Evolutionary conservation across 1,284 basidiomycete species (phyloP).

Genomic region (Cystobasidium slooffiae): DNA sequence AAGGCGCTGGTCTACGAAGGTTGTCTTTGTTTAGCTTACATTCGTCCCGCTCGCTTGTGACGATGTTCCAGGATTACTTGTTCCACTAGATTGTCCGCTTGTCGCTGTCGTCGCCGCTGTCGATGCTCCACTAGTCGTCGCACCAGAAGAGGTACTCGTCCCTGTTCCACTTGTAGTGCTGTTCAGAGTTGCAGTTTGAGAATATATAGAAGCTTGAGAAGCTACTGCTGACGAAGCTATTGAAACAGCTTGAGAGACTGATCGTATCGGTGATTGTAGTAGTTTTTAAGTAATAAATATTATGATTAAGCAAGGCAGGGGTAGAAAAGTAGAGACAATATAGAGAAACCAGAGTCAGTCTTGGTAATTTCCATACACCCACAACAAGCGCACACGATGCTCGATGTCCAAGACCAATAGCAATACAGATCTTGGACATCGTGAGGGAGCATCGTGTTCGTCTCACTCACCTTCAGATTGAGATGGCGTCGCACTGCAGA

Average conservation of each 20-base stretch:
- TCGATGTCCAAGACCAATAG: too few species aligned
- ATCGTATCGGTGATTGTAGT: not conserved
- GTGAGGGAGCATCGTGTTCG: too few species aligned
- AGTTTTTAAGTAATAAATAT: not conserved
- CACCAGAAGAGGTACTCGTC: not conserved
- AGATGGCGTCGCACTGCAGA: conserved; percentile 21
- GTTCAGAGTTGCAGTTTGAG: conserved; percentile 1
- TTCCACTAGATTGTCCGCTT: not conserved
- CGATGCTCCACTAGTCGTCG: conserved; percentile 5
- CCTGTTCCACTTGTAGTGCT: not conserved
- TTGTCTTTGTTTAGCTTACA: not conserved
- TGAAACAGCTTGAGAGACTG: conserved; percentile 24
- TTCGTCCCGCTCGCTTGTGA: not conserved
- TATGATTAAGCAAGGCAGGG: not conserved
- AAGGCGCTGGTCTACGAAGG: not conserved
- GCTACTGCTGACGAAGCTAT: conserved; percentile 36
- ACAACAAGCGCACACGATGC: too few species aligned
- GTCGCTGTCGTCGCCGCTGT: conserved; percentile 7
- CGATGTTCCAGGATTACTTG: not conserved
- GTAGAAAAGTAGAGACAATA: not conserved
- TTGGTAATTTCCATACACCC: too few species aligned
- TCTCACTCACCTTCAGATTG: conserved; percentile 17
- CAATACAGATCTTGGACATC: too few species aligned
- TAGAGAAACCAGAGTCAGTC: not conserved
- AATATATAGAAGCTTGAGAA: conserved; percentile 29